These are phyloP conservation scores for Penicillium fuscoglaucum DNA, from an alignment of 2,329 filamentous ascomycete genomes.

Conservation along the genomic window DNA sequence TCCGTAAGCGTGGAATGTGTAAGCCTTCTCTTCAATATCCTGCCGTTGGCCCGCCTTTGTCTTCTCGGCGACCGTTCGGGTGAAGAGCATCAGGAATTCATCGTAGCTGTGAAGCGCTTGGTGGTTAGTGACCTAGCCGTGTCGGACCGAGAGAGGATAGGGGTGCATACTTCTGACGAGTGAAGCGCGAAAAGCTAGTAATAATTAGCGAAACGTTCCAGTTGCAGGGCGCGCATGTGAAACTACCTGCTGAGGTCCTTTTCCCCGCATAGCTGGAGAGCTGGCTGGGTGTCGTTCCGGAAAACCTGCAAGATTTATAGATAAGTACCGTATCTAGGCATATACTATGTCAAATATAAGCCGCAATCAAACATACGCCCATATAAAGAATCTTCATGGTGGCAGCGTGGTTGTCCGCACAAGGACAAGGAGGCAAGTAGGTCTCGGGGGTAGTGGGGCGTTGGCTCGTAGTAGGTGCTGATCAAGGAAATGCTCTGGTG, in stretches of 20 bases:
- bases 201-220: slow-evolving; percentile 12
- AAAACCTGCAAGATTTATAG: slow-evolving; percentile 61
- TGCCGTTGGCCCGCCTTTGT: slow-evolving; percentile 79
- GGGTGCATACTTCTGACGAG: slow-evolving; percentile 61
- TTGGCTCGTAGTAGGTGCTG: not conserved
- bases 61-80: slow-evolving; percentile 82
- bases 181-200: slow-evolving; percentile 71
- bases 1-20: slow-evolving; percentile 71
- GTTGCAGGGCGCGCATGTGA: not conserved
- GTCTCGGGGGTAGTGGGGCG: not conserved
- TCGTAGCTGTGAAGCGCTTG: slow-evolving; percentile 46
- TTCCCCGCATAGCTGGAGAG: slow-evolving; percentile 73
- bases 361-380: slow-evolving; percentile 61
- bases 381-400: slow-evolving; percentile 87
- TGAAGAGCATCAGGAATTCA: slow-evolving; percentile 81
- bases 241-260: slow-evolving; percentile 65
- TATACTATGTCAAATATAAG: not conserved
- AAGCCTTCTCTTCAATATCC: slow-evolving; percentile 65
- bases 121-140: slow-evolving; percentile 8
- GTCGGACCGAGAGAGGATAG: slow-evolving; percentile 8
- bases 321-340: not conserved
- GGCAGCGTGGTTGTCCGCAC: slow-evolving; percentile 29
- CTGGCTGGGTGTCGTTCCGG: slow-evolving; percentile 74
- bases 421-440: slow-evolving; percentile 7
- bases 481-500: not conserved